Percentiles rank a stretch among this genome's conserved stretches.
Evolutionary conservation across 371 early-diverging fungal genomes (phyloP).

Genomic region (Mortierella sp.): DNA sequence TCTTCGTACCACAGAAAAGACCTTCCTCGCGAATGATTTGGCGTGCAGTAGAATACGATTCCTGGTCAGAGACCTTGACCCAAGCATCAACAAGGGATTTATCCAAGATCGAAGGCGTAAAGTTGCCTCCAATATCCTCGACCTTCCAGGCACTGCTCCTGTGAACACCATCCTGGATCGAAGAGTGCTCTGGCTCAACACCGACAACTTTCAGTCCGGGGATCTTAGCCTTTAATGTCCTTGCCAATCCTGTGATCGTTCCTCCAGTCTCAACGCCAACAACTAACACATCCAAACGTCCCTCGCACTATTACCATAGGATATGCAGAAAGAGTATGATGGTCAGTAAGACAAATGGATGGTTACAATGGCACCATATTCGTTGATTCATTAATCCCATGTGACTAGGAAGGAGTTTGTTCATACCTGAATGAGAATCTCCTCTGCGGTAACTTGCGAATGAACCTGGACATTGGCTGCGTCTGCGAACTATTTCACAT

Average conservation of each 20-base stretch:
- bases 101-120: conserved; percentile 74
- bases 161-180: conserved; percentile 60
- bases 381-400: neutral
- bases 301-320: conserved; percentile 46
- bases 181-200: conserved; percentile 81
- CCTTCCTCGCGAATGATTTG: conserved; percentile 79
- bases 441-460: conserved; percentile 70
- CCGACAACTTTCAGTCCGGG: conserved; percentile 74
- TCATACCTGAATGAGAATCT: conserved; percentile 73
- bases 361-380: neutral
- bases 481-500: conserved; percentile 32
- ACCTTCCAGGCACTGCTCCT: conserved; percentile 74
- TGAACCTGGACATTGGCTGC: conserved; percentile 48
- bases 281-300: conserved; percentile 74
- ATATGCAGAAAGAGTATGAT: neutral
- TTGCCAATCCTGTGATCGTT: conserved; percentile 74
- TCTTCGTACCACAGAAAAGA: conserved; percentile 69
- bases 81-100: conserved; percentile 75
- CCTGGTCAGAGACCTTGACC: conserved; percentile 79
- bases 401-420: neutral
- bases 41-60: conserved; percentile 81
- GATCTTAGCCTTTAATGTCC: conserved; percentile 66
- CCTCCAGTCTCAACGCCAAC: conserved; percentile 84
- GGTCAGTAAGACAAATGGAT: neutral
- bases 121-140: conserved; percentile 83